Evolutionary conservation across 192 early-diverging fungal species (phyloP), one percentile per base, ranked within the genome.

Genomic region (Backusella tarrabulga): DNA sequence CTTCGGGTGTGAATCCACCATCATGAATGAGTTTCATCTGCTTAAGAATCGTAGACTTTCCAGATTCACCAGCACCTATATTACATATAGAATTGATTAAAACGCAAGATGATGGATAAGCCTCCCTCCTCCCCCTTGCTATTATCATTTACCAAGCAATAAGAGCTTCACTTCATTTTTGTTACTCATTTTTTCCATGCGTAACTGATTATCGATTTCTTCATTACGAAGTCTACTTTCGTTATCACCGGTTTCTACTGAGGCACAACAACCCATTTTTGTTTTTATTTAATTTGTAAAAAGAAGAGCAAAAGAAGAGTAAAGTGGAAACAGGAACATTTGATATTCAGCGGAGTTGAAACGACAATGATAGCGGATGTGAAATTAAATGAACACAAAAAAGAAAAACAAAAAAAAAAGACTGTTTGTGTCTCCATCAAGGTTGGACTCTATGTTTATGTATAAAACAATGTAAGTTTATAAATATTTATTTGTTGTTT

Each of bases 21-120:
- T 95, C 93, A 84, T 97, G 95, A 76, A 97, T 96, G 80, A 97
- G 93, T 85, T 95, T 96, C 96, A 97, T 97, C 80, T 97, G 96
- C 77, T 97, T 97, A 11, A 97, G 92, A 76, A 97, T 95, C 35
- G 96, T 97, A 68, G 95, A 96, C 80, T 96, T 97, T 73, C 95
- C 96, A 74, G 95, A 96, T 85, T 97, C 96, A 68, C 95, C 96
- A 72, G 90, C 92, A 40, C 94, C 93, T 50, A 50, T 32, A 32
- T 32, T 3, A 32, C 32, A 32, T 32, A 32, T 19, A 50, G 19
- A 50, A 50, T 50, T 5, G 46, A n/a, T 50, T n/a, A 50, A 21
- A n/a, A 15, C 4, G 4, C 12, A 44, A 54, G 17, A 19, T 21
- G n/a, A 54, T 19, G 15, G 52, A 21, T 21, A 54, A 60, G 21